phyloP scores from a whole-genome alignment of 306 rosid species.

The Malus fusca region DNA sequence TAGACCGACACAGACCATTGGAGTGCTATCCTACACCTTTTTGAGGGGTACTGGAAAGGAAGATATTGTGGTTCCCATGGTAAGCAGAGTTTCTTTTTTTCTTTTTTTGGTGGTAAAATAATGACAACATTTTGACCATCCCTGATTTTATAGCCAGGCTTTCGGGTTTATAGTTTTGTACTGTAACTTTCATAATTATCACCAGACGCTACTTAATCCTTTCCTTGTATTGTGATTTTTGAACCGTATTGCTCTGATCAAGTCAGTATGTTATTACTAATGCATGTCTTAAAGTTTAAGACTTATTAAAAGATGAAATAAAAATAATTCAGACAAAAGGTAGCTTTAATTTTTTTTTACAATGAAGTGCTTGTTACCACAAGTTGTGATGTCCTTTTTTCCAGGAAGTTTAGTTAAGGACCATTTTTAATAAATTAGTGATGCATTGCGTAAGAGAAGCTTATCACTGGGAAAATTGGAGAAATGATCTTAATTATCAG shows the following conservation, averaged over 20 bases:
- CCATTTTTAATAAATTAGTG: neutral
- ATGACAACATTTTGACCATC: neutral
- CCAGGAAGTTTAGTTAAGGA: neutral
- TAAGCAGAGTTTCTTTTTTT: constrained; percentile 21
- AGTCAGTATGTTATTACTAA: neutral
- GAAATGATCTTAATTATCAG: neutral
- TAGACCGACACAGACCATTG: constrained; percentile 83
- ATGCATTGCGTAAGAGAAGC: neutral
- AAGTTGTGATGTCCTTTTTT: neutral
- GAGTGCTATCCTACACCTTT: constrained; percentile 83
- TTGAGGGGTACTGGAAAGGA: constrained; percentile 78
- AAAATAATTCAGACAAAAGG: neutral
- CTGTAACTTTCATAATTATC: neutral
- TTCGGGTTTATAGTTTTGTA: neutral
- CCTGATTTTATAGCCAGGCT: neutral
- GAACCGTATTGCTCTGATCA: neutral
- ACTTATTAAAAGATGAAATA: neutral
- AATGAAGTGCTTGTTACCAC: neutral
- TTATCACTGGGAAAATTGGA: neutral
- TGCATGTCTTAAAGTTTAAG: neutral
- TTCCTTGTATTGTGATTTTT: neutral
- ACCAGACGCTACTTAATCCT: neutral
- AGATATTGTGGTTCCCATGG: constrained; percentile 93
- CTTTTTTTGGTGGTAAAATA: neutral
- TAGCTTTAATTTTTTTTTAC: neutral